phyloP scores from a whole-genome alignment of 805 yeast genomes.

The Schwanniomyces polymorphus region DNA sequence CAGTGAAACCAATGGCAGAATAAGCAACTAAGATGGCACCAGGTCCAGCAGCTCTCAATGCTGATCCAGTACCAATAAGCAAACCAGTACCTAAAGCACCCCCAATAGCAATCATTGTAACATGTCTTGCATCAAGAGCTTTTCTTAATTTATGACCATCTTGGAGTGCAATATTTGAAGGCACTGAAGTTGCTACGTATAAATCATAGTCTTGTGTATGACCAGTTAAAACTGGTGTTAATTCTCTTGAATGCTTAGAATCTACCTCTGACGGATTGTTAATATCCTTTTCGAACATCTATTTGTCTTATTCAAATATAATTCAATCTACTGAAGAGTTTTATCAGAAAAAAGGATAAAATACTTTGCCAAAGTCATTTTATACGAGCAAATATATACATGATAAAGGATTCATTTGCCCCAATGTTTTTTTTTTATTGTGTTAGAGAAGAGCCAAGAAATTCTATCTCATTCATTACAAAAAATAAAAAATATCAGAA shows the following conservation, averaged over 20 bases:
- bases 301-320: constrained; percentile 7
- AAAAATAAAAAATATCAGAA: background rate
- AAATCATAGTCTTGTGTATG: constrained; percentile 51
- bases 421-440: background rate
- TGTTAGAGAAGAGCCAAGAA: background rate
- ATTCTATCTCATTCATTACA: background rate
- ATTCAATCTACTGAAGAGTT: background rate
- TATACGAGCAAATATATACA: background rate
- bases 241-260: constrained; percentile 5
- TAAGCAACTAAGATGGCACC: constrained; percentile 65
- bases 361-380: background rate
- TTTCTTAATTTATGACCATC: constrained; percentile 48
- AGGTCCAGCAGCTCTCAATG: constrained; percentile 72
- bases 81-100: constrained; percentile 84
- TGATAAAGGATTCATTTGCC: background rate
- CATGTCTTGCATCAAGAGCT: constrained; percentile 55
- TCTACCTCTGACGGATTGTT: background rate
- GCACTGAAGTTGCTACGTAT: constrained; percentile 46
- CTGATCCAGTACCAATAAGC: constrained; percentile 72
- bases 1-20: constrained; percentile 67
- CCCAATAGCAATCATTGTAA: constrained; percentile 76
- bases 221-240: constrained; percentile 33
- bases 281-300: background rate
- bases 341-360: background rate
- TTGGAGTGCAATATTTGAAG: constrained; percentile 30